Percentiles rank a stretch among this genome's conserved stretches.
Evolutionary conservation across 345 rosid genomes (phyloP).

Genomic region (Eucalyptus decipiens): DNA sequence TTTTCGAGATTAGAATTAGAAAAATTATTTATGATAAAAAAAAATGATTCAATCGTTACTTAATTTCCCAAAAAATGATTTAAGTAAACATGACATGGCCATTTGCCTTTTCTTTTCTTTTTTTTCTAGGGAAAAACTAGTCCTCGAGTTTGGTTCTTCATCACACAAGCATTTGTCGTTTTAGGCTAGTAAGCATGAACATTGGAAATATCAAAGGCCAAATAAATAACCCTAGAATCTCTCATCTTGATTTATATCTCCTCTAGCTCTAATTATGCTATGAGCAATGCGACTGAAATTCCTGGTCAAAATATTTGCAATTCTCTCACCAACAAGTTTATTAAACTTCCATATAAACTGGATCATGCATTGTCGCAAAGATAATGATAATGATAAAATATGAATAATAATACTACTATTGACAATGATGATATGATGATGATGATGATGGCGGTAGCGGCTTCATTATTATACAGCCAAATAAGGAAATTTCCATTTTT

Average conservation of each 20-base stretch:
- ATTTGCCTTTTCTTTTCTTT: background rate
- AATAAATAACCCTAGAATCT: background rate
- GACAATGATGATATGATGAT: background rate
- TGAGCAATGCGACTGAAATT: background rate
- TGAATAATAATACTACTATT: background rate
- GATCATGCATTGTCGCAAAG: background rate
- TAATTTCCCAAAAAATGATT: background rate
- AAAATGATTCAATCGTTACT: too few relatives aligned
- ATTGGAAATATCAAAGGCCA: background rate
- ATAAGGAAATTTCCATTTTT: background rate
- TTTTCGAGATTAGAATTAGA: accelerated
- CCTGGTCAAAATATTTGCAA: background rate
- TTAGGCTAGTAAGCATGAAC: background rate
- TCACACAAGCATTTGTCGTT: background rate
- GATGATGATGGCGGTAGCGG: accelerated
- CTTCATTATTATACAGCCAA: background rate
- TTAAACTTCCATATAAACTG: background rate
- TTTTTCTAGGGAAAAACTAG: background rate
- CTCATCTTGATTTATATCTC: background rate
- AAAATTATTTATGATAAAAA: too few relatives aligned
- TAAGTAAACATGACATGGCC: background rate
- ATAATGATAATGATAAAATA: too few relatives aligned
- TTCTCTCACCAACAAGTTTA: background rate
- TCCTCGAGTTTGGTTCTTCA: background rate
- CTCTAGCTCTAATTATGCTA: background rate